Evolutionary conservation across 2,329 filamentous ascomycete species (phyloP), one percentile per base, ranked within the genome.

Genomic region (Trichophyton simii): DNA sequence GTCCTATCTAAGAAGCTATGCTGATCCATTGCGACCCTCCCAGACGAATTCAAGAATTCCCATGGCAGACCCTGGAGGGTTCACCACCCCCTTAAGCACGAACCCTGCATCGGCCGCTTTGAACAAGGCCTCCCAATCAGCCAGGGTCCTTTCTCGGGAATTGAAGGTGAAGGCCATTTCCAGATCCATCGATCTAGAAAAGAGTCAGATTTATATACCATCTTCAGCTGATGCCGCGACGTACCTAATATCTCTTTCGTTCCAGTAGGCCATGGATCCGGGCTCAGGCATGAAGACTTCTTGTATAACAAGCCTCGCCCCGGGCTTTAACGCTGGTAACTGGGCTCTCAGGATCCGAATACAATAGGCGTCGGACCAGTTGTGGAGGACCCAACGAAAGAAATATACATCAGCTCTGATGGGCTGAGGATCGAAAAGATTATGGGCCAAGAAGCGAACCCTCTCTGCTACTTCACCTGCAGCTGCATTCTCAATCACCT

Each of bases 331-430:
- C 3, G 80, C 80, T 1, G 82, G 81, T 1, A 82, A 71, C 7
- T 85, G 73, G 20, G 76, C 77, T 63, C 75, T 74, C 42, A 81
- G 71, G 44, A 84, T 79, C 52, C 75, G 73, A 52, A 79, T 67
- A 3, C 77, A 77, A 60, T 82, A 80, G 2, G 77, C 76, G 13
- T 82, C 82, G 0, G 82, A 79, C 73, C 83, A 83, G 71, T 86
- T 83, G 68, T 86, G 82, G 6, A 86, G 70, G 64, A 86, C 83
- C 76, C 79, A 80, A 57, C 82, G 79, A 70, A 84, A 79, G 66
- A 81, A 77, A 71, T 84, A 86, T 18, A 84, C 77, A 66, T 84
- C 82, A 0, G 81, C 83, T 2, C 68, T 72, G 13, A 81, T 74
- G 0, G 78, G 76, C 69, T 86, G 83, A 58, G 79, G 76, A 4